Conservation (phyloP, 2,329 filamentous ascomycete species). For the Ophiostoma angusticollis region DNA sequence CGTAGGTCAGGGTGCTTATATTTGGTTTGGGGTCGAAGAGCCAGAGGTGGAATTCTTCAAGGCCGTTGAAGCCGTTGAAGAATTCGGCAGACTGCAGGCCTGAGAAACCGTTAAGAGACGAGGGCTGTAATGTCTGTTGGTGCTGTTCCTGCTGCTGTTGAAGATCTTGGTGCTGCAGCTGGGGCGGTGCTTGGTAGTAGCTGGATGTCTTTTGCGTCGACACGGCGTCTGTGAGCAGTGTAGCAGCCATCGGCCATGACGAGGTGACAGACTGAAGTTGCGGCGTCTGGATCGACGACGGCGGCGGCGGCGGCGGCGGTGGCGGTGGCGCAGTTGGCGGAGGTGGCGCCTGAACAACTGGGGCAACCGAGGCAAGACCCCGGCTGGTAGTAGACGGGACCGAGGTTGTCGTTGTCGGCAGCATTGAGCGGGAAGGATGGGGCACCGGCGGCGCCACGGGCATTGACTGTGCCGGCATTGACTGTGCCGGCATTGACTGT, state of each 20-base stretch:
- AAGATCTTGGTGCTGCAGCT: background rate
- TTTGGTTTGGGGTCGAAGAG: too few relatives aligned
- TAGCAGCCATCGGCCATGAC: slow-evolving; percentile 17
- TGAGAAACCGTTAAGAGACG: too few relatives aligned
- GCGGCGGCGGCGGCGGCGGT: background rate
- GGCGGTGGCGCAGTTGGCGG: too few relatives aligned
- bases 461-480: too few relatives aligned
- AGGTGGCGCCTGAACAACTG: too few relatives aligned
- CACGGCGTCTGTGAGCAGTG: slow-evolving; percentile 18
- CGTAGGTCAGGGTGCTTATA: slow-evolving; percentile 26
- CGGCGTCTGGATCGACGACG: too few relatives aligned
- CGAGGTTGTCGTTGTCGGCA: background rate
- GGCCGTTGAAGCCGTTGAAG: slow-evolving; percentile 29
- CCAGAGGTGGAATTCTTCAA: slow-evolving; percentile 39
- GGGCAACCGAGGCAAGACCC: too few relatives aligned
- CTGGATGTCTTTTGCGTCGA: too few relatives aligned
- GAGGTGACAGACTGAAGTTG: slow-evolving; percentile 3
- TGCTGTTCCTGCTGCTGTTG: background rate
- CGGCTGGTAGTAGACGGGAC: too few relatives aligned
- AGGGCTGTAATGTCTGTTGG: slow-evolving; percentile 17
- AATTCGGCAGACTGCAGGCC: slow-evolving; percentile 24
- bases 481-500: too few relatives aligned
- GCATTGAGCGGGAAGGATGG: too few relatives aligned
- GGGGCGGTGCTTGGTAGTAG: slow-evolving; percentile 20
- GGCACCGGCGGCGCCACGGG: too few relatives aligned